Evolutionary conservation across 495 filamentous ascomycete genomes (phyloP).

Genomic region (Penicillium diatomitis): DNA sequence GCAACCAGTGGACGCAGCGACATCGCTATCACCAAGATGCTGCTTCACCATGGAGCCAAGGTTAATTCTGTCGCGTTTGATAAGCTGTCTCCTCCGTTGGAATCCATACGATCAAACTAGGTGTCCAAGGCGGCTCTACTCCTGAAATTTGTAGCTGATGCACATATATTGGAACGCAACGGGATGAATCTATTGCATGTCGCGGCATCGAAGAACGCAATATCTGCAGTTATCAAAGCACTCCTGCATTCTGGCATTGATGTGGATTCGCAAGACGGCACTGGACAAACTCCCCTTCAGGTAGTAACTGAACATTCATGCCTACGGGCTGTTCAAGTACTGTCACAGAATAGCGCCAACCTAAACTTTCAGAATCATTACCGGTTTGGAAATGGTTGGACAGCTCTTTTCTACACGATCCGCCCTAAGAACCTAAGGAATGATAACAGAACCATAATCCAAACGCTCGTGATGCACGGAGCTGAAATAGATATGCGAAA

Average conservation of each 20-base stretch:
- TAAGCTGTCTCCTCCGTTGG: neutral
- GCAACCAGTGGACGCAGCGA: slow-evolving; percentile 1
- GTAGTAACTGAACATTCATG: slow-evolving; percentile 2
- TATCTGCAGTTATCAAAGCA: neutral
- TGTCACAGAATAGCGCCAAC: neutral
- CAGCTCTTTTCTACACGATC: slow-evolving; percentile 1
- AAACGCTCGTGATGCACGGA: neutral
- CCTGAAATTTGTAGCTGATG: slow-evolving; percentile 1
- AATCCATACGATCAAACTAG: slow-evolving; percentile 1
- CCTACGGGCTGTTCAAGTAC: neutral
- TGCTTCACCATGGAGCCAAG: neutral
- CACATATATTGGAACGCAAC: neutral
- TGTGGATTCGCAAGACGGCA: slow-evolving; percentile 1
- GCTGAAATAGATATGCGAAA: neutral
- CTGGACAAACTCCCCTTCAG: slow-evolving; percentile 3
- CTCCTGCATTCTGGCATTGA: neutral
- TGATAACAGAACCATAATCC: slow-evolving; percentile 5
- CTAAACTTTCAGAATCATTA: neutral
- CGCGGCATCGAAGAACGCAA: slow-evolving; percentile 1
- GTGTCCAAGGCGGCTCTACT: slow-evolving; percentile 1
- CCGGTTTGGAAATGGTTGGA: slow-evolving; percentile 1
- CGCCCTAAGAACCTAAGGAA: neutral
- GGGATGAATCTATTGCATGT: slow-evolving; percentile 1
- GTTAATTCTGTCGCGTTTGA: neutral
- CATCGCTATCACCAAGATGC: slow-evolving; percentile 2